These are phyloP conservation scores for Macrophomina phaseolina DNA, from an alignment of 2,329 filamentous ascomycete species.

Conservation along the genomic window DNA sequence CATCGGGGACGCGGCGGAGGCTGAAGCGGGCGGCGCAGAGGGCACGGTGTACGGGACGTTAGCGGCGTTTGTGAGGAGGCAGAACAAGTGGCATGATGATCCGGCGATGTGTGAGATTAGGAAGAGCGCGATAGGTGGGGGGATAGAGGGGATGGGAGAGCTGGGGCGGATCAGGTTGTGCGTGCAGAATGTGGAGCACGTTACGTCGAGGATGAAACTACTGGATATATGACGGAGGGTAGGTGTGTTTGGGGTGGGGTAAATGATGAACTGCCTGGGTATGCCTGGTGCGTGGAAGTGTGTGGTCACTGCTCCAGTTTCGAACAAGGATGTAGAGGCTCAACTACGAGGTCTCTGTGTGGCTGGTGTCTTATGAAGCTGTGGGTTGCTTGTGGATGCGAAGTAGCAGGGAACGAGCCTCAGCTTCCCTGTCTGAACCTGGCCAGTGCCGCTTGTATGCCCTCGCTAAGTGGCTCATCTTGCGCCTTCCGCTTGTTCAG, in stretches of 20 bases:
- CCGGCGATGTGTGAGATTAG: constrained; percentile 12
- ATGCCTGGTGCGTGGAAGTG: background rate
- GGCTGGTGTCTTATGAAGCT: background rate
- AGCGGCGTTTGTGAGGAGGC: constrained; percentile 48
- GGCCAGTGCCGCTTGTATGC: constrained; percentile 63
- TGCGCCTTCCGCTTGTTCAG: constrained; percentile 43
- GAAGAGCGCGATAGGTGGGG: constrained; percentile 13
- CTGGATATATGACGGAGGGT: constrained; percentile 6
- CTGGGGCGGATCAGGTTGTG: constrained; percentile 12
- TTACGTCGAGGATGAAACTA: constrained; percentile 1
- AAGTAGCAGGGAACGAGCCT: background rate
- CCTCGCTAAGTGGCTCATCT: constrained; percentile 59
- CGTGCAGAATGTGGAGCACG: constrained; percentile 16
- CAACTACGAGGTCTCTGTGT: background rate
- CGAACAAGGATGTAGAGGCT: background rate
- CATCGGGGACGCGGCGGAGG: constrained; percentile 37
- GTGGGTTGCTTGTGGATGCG: background rate
- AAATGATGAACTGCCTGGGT: constrained; percentile 1
- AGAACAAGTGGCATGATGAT: constrained; percentile 48
- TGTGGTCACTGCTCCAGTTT: constrained; percentile 2
- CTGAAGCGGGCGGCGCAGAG: constrained; percentile 29
- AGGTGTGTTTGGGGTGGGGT: too few species aligned
- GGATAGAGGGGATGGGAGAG: background rate
- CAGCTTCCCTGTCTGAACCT: constrained; percentile 53
- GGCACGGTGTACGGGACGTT: constrained; percentile 45